Percentiles rank a stretch among this genome's conserved stretches.
These are phyloP conservation scores for Neobulgaria alba DNA, from an alignment of 2,329 filamentous ascomycete species.

Conservation along the genomic window DNA sequence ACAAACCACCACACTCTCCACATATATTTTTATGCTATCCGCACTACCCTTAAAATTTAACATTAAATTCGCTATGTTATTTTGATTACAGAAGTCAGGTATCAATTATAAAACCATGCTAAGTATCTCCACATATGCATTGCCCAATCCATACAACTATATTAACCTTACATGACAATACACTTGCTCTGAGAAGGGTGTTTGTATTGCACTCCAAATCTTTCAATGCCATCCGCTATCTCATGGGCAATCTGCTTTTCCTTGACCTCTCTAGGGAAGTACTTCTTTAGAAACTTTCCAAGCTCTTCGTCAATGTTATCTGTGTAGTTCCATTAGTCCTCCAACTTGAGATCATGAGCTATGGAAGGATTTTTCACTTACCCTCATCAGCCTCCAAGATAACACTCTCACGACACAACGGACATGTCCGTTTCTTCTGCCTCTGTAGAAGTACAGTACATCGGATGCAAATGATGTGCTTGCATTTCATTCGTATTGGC, in stretches of 20 bases:
- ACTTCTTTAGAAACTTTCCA: conserved; percentile 61
- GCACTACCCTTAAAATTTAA: too few species aligned
- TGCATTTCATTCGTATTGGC: conserved; percentile 67
- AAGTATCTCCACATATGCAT: too few species aligned
- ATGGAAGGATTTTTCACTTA: conserved; percentile 30
- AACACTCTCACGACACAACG: conserved; percentile 64
- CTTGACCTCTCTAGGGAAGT: conserved; percentile 64
- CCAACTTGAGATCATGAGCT: neutral
- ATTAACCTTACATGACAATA: conserved; percentile 47
- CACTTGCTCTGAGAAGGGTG: conserved; percentile 43
- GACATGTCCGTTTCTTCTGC: conserved; percentile 59
- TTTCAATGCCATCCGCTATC: conserved; percentile 62
- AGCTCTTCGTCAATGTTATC: conserved; percentile 63
- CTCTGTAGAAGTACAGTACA: conserved; percentile 76
- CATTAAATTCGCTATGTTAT: too few species aligned
- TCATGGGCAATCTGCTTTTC: conserved; percentile 66
- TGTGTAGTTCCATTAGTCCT: conserved; percentile 22
- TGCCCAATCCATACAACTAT: conserved; percentile 53
- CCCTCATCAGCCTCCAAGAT: conserved; percentile 62
- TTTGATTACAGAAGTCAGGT: too few species aligned
- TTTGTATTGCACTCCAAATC: conserved; percentile 59
- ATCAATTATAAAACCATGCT: too few species aligned
- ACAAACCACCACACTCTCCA: too few species aligned
- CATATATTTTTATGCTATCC: too few species aligned
- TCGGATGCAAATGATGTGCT: conserved; percentile 74